Percentiles rank a stretch among this genome's conserved stretches.
Conservation (phyloP, 441 rosid genomes). For the Erodium moschatum region DNA sequence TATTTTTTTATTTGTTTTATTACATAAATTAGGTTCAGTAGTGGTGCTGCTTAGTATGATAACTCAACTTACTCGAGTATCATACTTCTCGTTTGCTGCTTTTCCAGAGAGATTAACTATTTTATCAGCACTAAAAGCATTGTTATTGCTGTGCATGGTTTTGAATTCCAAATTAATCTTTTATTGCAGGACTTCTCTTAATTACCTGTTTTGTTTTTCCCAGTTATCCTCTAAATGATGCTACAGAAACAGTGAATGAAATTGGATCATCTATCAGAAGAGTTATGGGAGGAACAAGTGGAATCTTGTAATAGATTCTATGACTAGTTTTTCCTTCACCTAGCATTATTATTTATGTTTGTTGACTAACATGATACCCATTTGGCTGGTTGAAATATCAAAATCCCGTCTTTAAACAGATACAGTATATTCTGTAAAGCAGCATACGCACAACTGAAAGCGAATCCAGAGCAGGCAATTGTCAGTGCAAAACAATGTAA, state of each 20-base stretch:
- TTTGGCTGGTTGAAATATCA: neutral
- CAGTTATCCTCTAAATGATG: constrained; percentile 92
- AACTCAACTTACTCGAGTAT: neutral
- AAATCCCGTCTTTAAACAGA: constrained; percentile 30
- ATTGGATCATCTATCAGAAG: constrained; percentile 76
- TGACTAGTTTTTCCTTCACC: constrained; percentile 15
- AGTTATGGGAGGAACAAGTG: constrained; percentile 98
- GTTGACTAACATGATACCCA: neutral
- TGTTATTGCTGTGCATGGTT: constrained; percentile 1
- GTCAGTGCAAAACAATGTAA: constrained; percentile 69
- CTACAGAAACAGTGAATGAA: constrained; percentile 78
- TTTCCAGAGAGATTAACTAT: neutral
- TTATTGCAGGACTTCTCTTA: constrained; percentile 13
- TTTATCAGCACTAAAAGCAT: neutral
- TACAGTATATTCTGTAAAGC: constrained; percentile 80
- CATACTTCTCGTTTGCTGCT: neutral
- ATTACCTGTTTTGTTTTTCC: constrained; percentile 23
- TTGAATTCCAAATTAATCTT: neutral
- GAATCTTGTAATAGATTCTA: constrained; percentile 52
- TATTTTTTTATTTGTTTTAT: neutral
- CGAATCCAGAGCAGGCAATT: constrained; percentile 31
- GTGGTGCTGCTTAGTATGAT: neutral
- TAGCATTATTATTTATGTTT: constrained; percentile 7
- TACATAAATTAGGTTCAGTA: neutral
- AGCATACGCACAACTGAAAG: constrained; percentile 69